Conservation (phyloP, 2,329 filamentous ascomycete species). For the Venturia oleaginea region DNA sequence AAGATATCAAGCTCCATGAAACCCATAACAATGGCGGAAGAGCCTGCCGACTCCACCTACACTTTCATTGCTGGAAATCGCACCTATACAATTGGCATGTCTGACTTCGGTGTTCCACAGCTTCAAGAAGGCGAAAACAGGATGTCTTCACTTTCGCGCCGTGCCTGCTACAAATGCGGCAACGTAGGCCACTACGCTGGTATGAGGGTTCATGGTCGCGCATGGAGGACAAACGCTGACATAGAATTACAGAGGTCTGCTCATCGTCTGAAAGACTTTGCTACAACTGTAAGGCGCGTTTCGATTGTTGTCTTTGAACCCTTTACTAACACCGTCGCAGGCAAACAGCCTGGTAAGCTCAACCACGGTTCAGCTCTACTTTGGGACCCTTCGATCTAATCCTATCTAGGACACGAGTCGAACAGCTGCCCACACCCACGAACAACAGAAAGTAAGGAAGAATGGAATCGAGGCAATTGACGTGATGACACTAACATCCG, state of each 20-base stretch:
- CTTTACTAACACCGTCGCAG: slow-evolving; percentile 28
- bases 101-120: slow-evolving; percentile 12
- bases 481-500: slow-evolving; percentile 8
- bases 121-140: slow-evolving; percentile 18
- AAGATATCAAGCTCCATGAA: neutral
- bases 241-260: slow-evolving; percentile 66
- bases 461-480: neutral
- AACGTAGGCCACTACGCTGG: slow-evolving; percentile 46
- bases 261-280: slow-evolving; percentile 95
- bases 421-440: slow-evolving; percentile 94
- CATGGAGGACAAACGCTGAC: slow-evolving; percentile 21
- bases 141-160: slow-evolving; percentile 45
- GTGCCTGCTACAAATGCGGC: slow-evolving; percentile 46
- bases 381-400: slow-evolving; percentile 11
- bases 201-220: slow-evolving; percentile 25
- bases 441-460: slow-evolving; percentile 71
- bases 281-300: slow-evolving; percentile 81
- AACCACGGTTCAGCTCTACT: slow-evolving; percentile 22
- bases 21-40: neutral
- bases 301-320: neutral
- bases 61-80: slow-evolving; percentile 9
- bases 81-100: slow-evolving; percentile 5
- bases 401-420: slow-evolving; percentile 71
- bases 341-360: slow-evolving; percentile 66
- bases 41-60: neutral